These are phyloP conservation scores for Yamadazyma membranifaciens DNA, from an alignment of 1,139 yeast species.

Conservation along the genomic window DNA sequence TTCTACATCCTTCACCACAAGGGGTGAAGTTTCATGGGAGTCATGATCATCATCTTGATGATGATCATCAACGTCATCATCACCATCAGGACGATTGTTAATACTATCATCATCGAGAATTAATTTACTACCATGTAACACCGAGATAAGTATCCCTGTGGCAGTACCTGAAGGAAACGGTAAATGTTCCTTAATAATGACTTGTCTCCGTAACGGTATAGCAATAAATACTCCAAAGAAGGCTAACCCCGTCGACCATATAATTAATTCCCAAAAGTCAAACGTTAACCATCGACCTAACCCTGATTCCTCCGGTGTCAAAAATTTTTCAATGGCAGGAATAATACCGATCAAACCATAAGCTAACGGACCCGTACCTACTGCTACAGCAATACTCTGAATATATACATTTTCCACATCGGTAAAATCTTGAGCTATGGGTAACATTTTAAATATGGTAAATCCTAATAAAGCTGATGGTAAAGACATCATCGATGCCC, in stretches of 20 bases:
- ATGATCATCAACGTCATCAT: neutral
- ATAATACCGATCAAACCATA: slow-evolving; percentile 95
- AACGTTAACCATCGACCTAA: slow-evolving; percentile 40
- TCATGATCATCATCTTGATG: neutral
- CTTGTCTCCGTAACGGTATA: slow-evolving; percentile 80
- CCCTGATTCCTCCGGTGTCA: slow-evolving; percentile 79
- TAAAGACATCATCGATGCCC: slow-evolving; percentile 99
- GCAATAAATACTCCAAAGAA: slow-evolving; percentile 96
- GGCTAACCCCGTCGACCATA: slow-evolving; percentile 87
- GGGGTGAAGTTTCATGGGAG: neutral
- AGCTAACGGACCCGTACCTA: slow-evolving; percentile 95
- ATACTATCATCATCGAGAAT: too few relatives aligned
- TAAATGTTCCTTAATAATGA: slow-evolving; percentile 77
- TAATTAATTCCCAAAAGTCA: slow-evolving; percentile 49
- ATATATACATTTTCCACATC: slow-evolving; percentile 92
- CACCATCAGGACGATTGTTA: slow-evolving; percentile 35
- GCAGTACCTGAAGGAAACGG: slow-evolving; percentile 97
- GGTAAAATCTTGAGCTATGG: slow-evolving; percentile 53
- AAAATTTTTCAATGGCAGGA: slow-evolving; percentile 90
- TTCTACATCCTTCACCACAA: neutral
- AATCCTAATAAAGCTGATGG: slow-evolving; percentile 90
- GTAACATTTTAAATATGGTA: slow-evolving; percentile 67
- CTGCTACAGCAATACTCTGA: slow-evolving; percentile 93
- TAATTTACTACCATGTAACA: slow-evolving; percentile 69
- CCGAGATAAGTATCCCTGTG: slow-evolving; percentile 89